A percentile compares a stretch with the other conserved stretches of the same genome.
phyloP scores from a whole-genome alignment of 345 rosid species.

The Ailanthus altissimus region DNA sequence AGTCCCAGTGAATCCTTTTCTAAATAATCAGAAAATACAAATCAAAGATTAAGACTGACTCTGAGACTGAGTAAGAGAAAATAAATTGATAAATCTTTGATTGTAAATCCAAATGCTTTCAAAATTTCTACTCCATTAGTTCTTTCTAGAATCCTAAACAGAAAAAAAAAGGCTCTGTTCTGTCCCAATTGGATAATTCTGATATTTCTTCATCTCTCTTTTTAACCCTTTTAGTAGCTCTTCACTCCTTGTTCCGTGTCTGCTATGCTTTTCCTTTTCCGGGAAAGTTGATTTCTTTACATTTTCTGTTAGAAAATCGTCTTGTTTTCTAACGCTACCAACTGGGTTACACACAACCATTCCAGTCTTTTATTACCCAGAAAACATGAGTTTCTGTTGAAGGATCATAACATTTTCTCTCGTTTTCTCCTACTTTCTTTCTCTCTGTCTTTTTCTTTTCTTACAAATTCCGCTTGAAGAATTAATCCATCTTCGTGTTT shows the following conservation, averaged over 20 bases:
- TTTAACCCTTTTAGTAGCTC: background rate
- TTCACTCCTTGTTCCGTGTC: background rate
- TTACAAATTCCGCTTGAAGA: slow-evolving; percentile 2
- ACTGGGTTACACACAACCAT: background rate
- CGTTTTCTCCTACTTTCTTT: background rate
- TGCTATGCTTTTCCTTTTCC: slow-evolving; percentile 18
- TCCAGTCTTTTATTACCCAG: slow-evolving; percentile 15
- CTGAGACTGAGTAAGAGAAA: too few species aligned
- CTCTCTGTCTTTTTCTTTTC: slow-evolving; percentile 12
- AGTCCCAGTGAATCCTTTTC: slow-evolving; percentile 5
- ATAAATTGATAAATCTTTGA: slow-evolving; percentile 13
- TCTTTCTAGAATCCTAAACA: slow-evolving; percentile 13
- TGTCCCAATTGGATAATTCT: slow-evolving; percentile 18
- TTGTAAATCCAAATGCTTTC: background rate
- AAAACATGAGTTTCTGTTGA: slow-evolving; percentile 37
- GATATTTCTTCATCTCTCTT: background rate
- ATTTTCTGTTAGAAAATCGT: slow-evolving; percentile 5
- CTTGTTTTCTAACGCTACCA: background rate
- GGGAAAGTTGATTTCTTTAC: slow-evolving; percentile 28
- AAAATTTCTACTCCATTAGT: background rate
- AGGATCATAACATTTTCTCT: background rate
- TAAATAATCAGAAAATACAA: too few species aligned
- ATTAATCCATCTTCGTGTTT: slow-evolving; percentile 18
- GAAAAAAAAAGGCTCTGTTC: background rate
- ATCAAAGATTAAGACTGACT: background rate